Evolutionary conservation across 805 yeast species (phyloP), one percentile per base, ranked within the genome.

Genomic region (Saccharomycopsis javanensis): DNA sequence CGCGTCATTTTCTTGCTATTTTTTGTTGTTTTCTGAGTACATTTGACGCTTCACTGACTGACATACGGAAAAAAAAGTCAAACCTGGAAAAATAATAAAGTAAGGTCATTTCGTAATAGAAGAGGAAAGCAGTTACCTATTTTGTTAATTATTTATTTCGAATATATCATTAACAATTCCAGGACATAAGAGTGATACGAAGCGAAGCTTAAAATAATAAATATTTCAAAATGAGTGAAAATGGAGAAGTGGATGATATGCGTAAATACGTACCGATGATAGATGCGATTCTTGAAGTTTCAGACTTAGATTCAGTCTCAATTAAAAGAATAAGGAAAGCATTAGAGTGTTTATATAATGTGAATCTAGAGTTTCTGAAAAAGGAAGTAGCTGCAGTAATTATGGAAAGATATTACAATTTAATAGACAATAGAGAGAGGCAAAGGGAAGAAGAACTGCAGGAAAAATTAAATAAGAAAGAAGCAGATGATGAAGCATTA

Each of bases 301-400:
- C 91, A 0, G 85, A 87, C 64, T 74, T 86, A 33, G 84, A 83
- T 59, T 75, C 79, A 60, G 81, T 87, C 15, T 80, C 91, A 0
- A 89, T 86, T 5, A 85, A 85, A 67, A 78, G 79, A 66, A 80
- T 88, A 25, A 73, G 95, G 60, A 75, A 77, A 59, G 92, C 91
- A 0, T 65, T 88, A n/a, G 88, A 83, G 66, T 86, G 80, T 60
- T 72, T 88, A 33, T 86, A 82, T 64, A 79, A 77, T 4, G 72
- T 77, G 1, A 82, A 85, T 61, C 73, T 86, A 48, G 70, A 64
- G 20, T 71, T 72, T 0, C 71, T 77, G 58, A 72, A 84, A 76
- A 78, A 81, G 63, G 76, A 69, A 27, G 74, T 86, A 50, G 85
- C 85, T 62, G 81, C 78, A 1, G 63, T 82, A 37, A 85, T 87